These are phyloP conservation scores for Mortierella sp. DNA, from an alignment of 371 early-diverging fungal species.

Conservation along the genomic window DNA sequence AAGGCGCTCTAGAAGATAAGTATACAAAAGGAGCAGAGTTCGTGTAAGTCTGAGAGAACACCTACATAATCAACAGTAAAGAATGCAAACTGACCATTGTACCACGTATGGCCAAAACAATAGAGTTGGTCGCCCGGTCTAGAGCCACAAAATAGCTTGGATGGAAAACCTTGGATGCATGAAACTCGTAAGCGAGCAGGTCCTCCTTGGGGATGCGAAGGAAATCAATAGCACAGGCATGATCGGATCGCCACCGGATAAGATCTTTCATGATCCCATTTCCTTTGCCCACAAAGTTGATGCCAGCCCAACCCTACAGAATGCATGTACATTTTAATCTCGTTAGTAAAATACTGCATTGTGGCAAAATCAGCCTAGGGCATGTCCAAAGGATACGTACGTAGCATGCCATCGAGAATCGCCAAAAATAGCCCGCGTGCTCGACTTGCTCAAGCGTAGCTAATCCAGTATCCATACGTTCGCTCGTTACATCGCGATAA, in stretches of 20 bases:
- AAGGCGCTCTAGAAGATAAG: conserved; percentile 67
- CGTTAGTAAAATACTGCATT: too few species aligned
- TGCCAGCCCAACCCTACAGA: conserved; percentile 82
- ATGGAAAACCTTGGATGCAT: conserved; percentile 75
- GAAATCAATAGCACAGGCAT: conserved; percentile 75
- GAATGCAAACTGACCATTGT: conserved; percentile 72
- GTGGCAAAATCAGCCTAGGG: too few species aligned
- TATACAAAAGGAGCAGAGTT: neutral
- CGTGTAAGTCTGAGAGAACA: neutral
- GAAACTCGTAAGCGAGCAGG: conserved; percentile 81
- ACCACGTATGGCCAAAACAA: conserved; percentile 85
- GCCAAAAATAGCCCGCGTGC: conserved; percentile 68
- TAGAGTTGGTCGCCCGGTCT: conserved; percentile 75
- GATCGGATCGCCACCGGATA: conserved; percentile 77
- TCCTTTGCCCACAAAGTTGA: conserved; percentile 83
- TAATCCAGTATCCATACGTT: conserved; percentile 46
- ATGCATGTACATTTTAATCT: neutral
- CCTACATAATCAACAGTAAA: neutral
- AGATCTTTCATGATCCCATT: conserved; percentile 78
- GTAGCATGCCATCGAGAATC: conserved; percentile 70
- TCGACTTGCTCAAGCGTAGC: conserved; percentile 66
- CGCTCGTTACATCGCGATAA: conserved; percentile 64
- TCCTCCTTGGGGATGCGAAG: conserved; percentile 76
- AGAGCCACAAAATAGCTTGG: conserved; percentile 85
- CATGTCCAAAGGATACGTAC: conserved; percentile 29